phyloP scores from a whole-genome alignment of 805 yeast genomes.

The Sungouiella blattae region DNA sequence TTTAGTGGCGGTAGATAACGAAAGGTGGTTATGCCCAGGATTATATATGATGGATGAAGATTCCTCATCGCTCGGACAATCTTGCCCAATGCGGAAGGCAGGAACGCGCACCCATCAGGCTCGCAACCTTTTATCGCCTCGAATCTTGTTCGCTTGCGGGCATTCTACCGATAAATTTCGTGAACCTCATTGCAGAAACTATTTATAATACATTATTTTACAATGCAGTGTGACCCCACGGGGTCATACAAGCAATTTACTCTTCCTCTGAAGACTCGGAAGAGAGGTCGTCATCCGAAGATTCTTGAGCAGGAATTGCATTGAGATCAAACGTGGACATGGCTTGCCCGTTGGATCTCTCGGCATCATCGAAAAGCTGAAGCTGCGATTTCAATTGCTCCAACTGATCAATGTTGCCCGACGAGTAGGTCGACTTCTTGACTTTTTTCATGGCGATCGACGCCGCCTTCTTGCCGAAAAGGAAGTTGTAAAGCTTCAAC shows the following conservation, averaged over 20 bases:
- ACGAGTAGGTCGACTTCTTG: slow-evolving; percentile 30
- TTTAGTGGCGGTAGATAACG: no score
- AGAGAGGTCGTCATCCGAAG: slow-evolving; percentile 50
- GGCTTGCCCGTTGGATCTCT: slow-evolving; percentile 17
- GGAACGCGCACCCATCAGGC: no score
- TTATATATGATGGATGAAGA: no score
- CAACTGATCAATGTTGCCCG: slow-evolving; percentile 46
- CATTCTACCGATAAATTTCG: neutral
- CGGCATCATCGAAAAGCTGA: slow-evolving; percentile 40
- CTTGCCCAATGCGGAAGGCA: no score
- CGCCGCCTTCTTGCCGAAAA: slow-evolving; percentile 45
- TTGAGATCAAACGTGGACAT: slow-evolving; percentile 27
- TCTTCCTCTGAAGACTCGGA: slow-evolving; percentile 73
- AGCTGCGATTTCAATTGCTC: slow-evolving; percentile 59
- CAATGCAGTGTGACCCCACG: slow-evolving; percentile 7
- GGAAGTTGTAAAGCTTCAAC: slow-evolving; percentile 77
- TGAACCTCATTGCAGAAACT: slow-evolving; percentile 7
- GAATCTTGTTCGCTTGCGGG: no score
- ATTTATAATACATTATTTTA: slow-evolving; percentile 17
- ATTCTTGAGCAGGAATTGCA: slow-evolving; percentile 35
- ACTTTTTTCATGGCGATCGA: slow-evolving; percentile 42
- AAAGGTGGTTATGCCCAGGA: no score
- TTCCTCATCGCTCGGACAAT: no score
- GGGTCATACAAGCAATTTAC: slow-evolving; percentile 26
- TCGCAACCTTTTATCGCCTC: no score